Evolutionary conservation across 116 monocot species (phyloP).

Genomic region (Cymodocea nodosa): DNA sequence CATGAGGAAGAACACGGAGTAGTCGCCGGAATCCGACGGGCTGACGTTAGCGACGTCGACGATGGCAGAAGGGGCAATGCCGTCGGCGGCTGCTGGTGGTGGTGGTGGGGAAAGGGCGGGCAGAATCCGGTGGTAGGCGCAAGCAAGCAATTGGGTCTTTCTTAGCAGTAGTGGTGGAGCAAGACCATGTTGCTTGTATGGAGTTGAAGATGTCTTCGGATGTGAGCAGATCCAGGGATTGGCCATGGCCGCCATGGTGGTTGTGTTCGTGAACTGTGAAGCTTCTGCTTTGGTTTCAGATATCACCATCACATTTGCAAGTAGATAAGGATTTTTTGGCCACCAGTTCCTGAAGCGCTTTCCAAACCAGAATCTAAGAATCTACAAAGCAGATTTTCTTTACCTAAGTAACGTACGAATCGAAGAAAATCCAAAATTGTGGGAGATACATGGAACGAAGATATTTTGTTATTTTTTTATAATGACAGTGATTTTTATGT

Average conservation of each 20-base stretch:
- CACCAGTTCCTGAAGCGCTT: no score
- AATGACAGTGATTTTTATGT: no score
- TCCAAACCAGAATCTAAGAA: no score
- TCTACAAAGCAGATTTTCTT: no score
- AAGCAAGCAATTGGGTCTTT: constrained; percentile 3
- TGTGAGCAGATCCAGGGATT: not conserved
- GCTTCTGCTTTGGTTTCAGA: not conserved
- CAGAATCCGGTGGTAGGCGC: no score
- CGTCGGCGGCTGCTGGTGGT: not conserved
- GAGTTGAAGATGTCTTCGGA: not conserved
- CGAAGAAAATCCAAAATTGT: no score
- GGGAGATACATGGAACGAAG: no score
- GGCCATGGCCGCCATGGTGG: not conserved
- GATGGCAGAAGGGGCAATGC: not conserved
- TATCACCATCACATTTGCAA: not conserved
- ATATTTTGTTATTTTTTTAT: no score
- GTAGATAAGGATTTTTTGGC: no score
- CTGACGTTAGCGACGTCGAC: not conserved
- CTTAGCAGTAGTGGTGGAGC: not conserved
- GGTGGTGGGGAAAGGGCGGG: not conserved
- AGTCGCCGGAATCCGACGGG: constrained; percentile 4
- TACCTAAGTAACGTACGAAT: no score
- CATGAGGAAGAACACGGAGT: constrained; percentile 8
- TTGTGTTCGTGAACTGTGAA: not conserved
- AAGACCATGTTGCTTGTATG: not conserved